Evolutionary conservation across 73 alveolate species (phyloP), one percentile per base, ranked within the genome.

Genomic region (Stentor coeruleus): DNA sequence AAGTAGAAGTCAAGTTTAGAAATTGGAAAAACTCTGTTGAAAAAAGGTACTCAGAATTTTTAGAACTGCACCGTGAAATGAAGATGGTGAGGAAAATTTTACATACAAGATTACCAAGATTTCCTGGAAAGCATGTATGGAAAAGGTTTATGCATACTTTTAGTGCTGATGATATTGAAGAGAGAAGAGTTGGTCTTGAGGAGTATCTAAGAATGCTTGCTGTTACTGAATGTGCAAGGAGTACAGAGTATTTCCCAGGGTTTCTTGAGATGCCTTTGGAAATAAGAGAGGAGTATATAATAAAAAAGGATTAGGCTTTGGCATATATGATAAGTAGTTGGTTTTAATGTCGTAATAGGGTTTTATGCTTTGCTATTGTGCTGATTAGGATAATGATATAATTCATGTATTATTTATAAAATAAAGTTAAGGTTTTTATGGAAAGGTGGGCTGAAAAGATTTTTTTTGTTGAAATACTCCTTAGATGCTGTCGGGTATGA

Each of bases 81-180:
- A 57, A 57, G 73, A n/a, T 57, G 15, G 28, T 57, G 73, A 57
- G 73, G 28, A 57, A 31, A 2, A 31, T 57, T 57, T 57, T 57
- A 57, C 15, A 31, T 2, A 31, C 73, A 20, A n/a, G 35, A 31
- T 31, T 57, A 20, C 73, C 73, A 20, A n/a, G 28, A 20, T 57
- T 57, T 57, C 73, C 73, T 31, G 73, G 73, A 57, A n/a, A 57
- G 73, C 73, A 20, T n/a, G 28, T 57, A 57, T 57, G 73, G 73
- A 57, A 57, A 31, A n/a, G 28, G 28, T n/a, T 57, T 57, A 20
- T 57, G 35, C 15, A 57, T 20, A 57, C 15, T 20, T 57, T 57
- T 20, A 57, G 28, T 20, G 35, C 73, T 57, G 73, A 57, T 20
- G 73, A 57, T n/a, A 31, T 57, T 2, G 28, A n/a, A n/a, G 28